Conservation (phyloP, 2,329 filamentous ascomycete genomes). For the Arachnopeziza araneosa region DNA sequence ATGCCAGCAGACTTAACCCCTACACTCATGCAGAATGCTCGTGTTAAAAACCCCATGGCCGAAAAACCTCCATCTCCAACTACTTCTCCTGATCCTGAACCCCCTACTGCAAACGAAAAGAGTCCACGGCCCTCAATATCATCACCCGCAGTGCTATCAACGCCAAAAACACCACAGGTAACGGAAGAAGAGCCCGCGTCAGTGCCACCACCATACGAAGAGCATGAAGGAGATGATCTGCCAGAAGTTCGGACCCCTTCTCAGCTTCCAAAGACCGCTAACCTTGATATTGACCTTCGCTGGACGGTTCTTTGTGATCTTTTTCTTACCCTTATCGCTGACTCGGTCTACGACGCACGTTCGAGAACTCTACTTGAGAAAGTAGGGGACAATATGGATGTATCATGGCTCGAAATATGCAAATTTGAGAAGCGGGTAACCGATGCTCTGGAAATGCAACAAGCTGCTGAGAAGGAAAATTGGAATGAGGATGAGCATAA, state of each 20-base stretch:
- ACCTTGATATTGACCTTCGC: constrained; percentile 89
- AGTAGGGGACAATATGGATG: constrained; percentile 73
- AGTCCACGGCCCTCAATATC: constrained; percentile 32
- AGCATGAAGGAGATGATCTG: constrained; percentile 62
- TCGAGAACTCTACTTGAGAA: constrained; percentile 79
- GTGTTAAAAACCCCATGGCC: constrained; percentile 88
- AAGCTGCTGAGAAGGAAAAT: constrained; percentile 87
- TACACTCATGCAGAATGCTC: constrained; percentile 82
- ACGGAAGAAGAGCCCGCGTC: constrained; percentile 43
- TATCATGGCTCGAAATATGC: constrained; percentile 89
- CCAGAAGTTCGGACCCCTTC: constrained; percentile 78
- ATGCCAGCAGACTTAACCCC: constrained; percentile 77
- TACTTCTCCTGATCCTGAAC: constrained; percentile 16
- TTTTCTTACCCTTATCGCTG: constrained; percentile 93
- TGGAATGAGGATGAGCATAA: constrained; percentile 98
- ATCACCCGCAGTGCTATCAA: constrained; percentile 23
- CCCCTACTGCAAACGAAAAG: not conserved
- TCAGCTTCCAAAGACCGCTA: constrained; percentile 72
- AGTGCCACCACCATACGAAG: constrained; percentile 54
- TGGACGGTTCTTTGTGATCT: constrained; percentile 97
- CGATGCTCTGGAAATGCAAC: constrained; percentile 96
- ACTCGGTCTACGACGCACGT: constrained; percentile 85
- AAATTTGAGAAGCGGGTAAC: constrained; percentile 96
- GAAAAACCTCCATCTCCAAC: constrained; percentile 35
- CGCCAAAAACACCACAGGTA: constrained; percentile 10